Percentiles rank a stretch among this genome's conserved stretches.
phyloP scores from a whole-genome alignment of 495 filamentous ascomycete genomes.

The Hypoxylon lenormandii region DNA sequence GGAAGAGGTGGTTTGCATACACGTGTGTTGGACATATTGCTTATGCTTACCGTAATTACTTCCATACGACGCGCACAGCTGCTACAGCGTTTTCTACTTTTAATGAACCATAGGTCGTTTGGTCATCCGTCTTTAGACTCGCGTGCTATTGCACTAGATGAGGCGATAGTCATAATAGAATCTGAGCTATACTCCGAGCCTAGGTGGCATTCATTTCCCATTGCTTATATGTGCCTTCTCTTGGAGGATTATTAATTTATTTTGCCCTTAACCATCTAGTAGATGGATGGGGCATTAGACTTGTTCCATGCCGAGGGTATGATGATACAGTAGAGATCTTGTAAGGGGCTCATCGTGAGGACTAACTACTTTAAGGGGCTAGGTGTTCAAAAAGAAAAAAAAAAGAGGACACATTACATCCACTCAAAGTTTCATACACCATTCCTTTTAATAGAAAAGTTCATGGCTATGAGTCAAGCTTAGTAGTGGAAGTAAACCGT shows the following conservation, averaged over 20 bases:
- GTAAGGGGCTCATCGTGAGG: too few species aligned
- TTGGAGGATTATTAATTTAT: neutral
- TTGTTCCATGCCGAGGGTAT: too few species aligned
- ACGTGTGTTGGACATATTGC: constrained; percentile 23
- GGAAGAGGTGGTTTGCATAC: constrained; percentile 6
- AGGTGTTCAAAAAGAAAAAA: too few species aligned
- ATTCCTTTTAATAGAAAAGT: too few species aligned
- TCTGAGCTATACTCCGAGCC: neutral
- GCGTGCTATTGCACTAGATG: neutral
- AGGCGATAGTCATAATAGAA: neutral
- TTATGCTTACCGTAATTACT: constrained; percentile 1
- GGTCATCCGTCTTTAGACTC: neutral
- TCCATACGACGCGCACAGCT: neutral
- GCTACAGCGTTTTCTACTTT: neutral
- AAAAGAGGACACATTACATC: too few species aligned
- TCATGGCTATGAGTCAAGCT: too few species aligned
- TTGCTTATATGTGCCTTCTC: too few species aligned
- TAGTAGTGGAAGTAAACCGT: too few species aligned
- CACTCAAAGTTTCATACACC: too few species aligned
- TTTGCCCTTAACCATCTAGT: neutral
- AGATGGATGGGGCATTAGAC: too few species aligned
- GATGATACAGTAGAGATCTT: too few species aligned
- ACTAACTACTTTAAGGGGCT: too few species aligned
- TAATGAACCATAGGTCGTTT: neutral
- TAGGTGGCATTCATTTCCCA: neutral